A percentile compares a stretch with the other conserved stretches of the same genome.
Evolutionary conservation across 192 early-diverging fungal genomes (phyloP).

Genomic region (Entomortierella lignicola): DNA sequence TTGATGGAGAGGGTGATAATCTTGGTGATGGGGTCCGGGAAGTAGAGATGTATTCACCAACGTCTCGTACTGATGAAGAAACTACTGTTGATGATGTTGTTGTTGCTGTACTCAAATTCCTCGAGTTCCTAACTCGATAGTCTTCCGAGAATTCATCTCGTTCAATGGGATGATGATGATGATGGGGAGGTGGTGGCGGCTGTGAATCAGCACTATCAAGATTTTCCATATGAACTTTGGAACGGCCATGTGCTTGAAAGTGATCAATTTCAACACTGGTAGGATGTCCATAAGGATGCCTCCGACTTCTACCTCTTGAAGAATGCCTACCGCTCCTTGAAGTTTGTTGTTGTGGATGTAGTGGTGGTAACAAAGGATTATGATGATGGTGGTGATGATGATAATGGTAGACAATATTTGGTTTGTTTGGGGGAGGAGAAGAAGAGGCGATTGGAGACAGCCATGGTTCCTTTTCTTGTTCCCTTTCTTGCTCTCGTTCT

Average conservation of each 20-base stretch:
- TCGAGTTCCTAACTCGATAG: not conserved
- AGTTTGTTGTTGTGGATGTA: conserved; percentile 41
- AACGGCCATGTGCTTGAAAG: not conserved
- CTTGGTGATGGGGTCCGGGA: not conserved
- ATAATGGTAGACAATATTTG: conserved; percentile 6
- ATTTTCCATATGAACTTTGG: not conserved
- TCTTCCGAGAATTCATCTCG: not conserved
- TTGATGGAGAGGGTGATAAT: conserved; percentile 3
- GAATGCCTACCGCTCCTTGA: conserved; percentile 1
- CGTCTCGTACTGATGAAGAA: not conserved
- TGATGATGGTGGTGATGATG: conserved; percentile 53
- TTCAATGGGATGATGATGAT: not conserved
- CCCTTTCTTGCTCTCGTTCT: conserved; percentile 35
- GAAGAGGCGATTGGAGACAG: conserved; percentile 7
- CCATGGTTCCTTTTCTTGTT: conserved; percentile 6
- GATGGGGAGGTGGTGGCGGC: not conserved
- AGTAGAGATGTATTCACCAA: not conserved
- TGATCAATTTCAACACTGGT: not conserved
- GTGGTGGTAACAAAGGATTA: conserved; percentile 34
- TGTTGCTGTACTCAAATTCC: not conserved
- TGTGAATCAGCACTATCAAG: not conserved
- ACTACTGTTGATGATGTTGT: not conserved
- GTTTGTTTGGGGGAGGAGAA: not conserved
- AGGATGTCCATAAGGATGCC: conserved; percentile 22
- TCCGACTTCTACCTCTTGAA: conserved; percentile 2